Conservation (phyloP, 768 basidiomycete genomes). For the Boletus patriciae region DNA sequence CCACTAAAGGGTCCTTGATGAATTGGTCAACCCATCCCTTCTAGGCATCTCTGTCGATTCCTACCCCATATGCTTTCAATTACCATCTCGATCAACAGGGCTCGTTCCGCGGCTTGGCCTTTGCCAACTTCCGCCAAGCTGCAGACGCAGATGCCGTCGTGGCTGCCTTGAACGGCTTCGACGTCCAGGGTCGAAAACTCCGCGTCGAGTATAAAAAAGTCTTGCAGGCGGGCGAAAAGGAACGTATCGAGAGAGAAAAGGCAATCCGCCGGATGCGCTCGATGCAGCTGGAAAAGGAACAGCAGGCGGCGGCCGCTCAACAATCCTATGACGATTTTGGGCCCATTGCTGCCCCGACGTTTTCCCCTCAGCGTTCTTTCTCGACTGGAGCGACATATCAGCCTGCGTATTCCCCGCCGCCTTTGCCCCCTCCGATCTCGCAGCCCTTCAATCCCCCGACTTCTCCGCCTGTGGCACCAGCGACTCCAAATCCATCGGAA, state of each 20-base stretch:
- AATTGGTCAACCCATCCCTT: conserved; percentile 15
- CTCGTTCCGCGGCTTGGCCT: conserved; percentile 95
- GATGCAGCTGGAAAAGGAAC: conserved; percentile 92
- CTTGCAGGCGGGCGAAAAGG: conserved; percentile 98
- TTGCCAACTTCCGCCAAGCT: conserved; percentile 94
- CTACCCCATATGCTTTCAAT: conserved; percentile 98
- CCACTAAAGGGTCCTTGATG: neutral
- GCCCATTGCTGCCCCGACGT: conserved; percentile 51
- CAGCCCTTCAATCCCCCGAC: conserved; percentile 45
- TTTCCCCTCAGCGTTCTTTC: conserved; percentile 73
- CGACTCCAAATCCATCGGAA: conserved; percentile 64
- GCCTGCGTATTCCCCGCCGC: conserved; percentile 68
- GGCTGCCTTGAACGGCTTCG: conserved; percentile 92
- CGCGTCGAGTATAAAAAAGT: conserved; percentile 99
- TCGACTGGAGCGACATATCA: conserved; percentile 62
- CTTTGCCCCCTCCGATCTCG: conserved; percentile 39
- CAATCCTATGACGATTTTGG: conserved; percentile 77
- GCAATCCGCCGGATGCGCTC: conserved; percentile 97
- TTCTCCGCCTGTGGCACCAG: conserved; percentile 54
- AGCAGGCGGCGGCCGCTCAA: conserved; percentile 38
- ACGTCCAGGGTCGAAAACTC: conserved; percentile 94
- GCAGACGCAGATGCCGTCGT: conserved; percentile 94
- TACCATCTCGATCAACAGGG: conserved; percentile 97
- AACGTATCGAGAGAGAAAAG: conserved; percentile 97
- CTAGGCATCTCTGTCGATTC: conserved; percentile 88